Conservation (phyloP, 805 yeast genomes). For the Hanseniaspora vineae region DNA sequence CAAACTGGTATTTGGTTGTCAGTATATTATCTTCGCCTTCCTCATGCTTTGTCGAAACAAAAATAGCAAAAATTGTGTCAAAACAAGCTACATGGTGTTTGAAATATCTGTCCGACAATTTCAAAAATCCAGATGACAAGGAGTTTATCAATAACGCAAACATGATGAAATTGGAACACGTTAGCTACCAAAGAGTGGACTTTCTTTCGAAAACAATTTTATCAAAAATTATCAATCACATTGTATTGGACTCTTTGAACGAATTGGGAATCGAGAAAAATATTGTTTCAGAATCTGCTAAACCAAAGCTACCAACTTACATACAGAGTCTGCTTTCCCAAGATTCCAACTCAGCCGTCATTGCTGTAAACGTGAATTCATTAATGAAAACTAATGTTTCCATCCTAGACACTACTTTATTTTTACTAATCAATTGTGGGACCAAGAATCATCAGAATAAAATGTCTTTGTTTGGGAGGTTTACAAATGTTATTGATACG, state of each 20-base stretch:
- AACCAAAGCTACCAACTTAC: slow-evolving; percentile 1
- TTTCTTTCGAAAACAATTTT: slow-evolving; percentile 19
- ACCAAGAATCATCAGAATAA: not conserved
- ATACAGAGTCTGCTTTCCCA: slow-evolving; percentile 10
- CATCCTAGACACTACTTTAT: not conserved
- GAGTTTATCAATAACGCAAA: slow-evolving; percentile 3
- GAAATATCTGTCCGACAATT: slow-evolving; percentile 13
- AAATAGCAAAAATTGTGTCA: slow-evolving; percentile 22
- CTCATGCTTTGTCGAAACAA: slow-evolving; percentile 20
- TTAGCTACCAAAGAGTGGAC: slow-evolving; percentile 22
- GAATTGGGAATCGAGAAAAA: slow-evolving; percentile 20
- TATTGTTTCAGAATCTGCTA: slow-evolving; percentile 12
- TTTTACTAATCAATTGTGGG: not conserved
- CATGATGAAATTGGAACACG: slow-evolving; percentile 19
- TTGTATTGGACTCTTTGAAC: slow-evolving; percentile 24
- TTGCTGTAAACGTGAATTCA: not conserved
- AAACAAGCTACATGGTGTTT: slow-evolving; percentile 22
- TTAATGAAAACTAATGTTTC: not conserved
- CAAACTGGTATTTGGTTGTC: slow-evolving; percentile 23
- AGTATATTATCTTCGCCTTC: slow-evolving; percentile 19
- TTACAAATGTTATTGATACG: slow-evolving; percentile 4
- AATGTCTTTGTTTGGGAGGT: slow-evolving; percentile 4
- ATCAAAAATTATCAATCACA: slow-evolving; percentile 23
- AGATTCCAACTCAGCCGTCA: slow-evolving; percentile 5
- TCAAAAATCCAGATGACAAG: slow-evolving; percentile 9